These are phyloP conservation scores for Ustilago loliicola DNA, from an alignment of 1,284 basidiomycete species.

Conservation along the genomic window DNA sequence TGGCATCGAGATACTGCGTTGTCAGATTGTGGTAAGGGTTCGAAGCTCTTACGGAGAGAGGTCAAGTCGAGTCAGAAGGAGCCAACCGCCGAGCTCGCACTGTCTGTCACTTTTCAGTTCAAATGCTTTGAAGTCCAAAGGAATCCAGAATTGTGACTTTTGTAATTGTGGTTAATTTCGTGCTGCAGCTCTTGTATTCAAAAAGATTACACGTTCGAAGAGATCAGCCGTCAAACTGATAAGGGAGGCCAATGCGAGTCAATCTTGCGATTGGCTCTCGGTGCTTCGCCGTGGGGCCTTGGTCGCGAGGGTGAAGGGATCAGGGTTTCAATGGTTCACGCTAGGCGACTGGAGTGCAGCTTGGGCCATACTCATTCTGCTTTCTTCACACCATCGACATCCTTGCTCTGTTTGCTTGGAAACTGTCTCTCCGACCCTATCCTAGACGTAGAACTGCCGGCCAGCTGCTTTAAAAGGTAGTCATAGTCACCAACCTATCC, in stretches of 20 bases:
- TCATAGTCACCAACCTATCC: not conserved
- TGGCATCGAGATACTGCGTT: not conserved
- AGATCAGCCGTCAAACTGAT: slow-evolving; percentile 38
- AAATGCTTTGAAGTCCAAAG: slow-evolving; percentile 15
- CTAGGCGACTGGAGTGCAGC: slow-evolving; percentile 3
- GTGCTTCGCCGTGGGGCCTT: not conserved
- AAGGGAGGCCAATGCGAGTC: slow-evolving; percentile 9
- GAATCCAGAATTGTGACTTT: slow-evolving; percentile 16
- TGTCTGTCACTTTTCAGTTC: slow-evolving; percentile 10
- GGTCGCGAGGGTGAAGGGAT: slow-evolving; percentile 27
- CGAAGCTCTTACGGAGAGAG: no score
- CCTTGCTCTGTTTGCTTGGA: slow-evolving; percentile 10
- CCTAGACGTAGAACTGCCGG: not conserved
- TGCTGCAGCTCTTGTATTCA: not conserved
- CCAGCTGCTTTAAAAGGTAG: not conserved
- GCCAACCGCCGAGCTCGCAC: slow-evolving; percentile 11
- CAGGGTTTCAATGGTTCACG: slow-evolving; percentile 2
- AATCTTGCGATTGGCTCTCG: slow-evolving; percentile 17
- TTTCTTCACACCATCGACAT: slow-evolving; percentile 3
- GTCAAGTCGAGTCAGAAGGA: slow-evolving; percentile 28
- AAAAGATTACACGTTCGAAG: not conserved
- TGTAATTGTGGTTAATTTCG: slow-evolving; percentile 1
- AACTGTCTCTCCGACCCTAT: not conserved
- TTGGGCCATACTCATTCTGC: slow-evolving; percentile 17
- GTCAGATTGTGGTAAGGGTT: not conserved